Conservation (phyloP, 2,329 filamentous ascomycete genomes). For the Fusarium pilosicola region DNA sequence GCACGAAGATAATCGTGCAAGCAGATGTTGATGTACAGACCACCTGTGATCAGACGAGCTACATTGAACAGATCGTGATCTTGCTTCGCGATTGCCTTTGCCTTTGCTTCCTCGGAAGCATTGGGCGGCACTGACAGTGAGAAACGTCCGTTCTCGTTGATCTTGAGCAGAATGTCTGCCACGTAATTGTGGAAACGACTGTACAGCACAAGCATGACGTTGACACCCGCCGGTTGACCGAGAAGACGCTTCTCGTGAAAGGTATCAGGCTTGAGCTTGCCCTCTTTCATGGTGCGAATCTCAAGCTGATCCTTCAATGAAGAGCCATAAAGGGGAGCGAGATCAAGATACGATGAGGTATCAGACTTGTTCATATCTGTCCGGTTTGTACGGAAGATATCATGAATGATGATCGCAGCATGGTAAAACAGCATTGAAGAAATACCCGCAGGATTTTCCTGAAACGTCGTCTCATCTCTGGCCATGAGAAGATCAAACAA, state of each 20-base stretch:
- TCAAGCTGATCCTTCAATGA: slow-evolving; percentile 69
- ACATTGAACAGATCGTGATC: slow-evolving; percentile 67
- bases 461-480: slow-evolving; percentile 60
- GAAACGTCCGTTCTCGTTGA: slow-evolving; percentile 75
- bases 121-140: slow-evolving; percentile 10
- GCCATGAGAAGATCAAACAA: slow-evolving; percentile 76
- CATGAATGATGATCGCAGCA: slow-evolving; percentile 67
- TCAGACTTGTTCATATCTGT: slow-evolving; percentile 70
- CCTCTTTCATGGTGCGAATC: slow-evolving; percentile 71
- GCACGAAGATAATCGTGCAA: slow-evolving; percentile 69
- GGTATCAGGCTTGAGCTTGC: slow-evolving; percentile 76
- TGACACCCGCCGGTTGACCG: slow-evolving; percentile 75
- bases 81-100: slow-evolving; percentile 52
- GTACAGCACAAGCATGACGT: slow-evolving; percentile 74
- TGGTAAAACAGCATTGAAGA: slow-evolving; percentile 81
- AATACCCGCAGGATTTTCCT: slow-evolving; percentile 75
- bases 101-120: slow-evolving; percentile 41
- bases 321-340: slow-evolving; percentile 78
- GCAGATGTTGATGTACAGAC: slow-evolving; percentile 66
- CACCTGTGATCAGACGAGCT: slow-evolving; percentile 55
- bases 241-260: slow-evolving; percentile 74
- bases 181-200: slow-evolving; percentile 76
- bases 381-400: slow-evolving; percentile 58
- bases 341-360: slow-evolving; percentile 79
- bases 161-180: slow-evolving; percentile 68